These are phyloP conservation scores for Pelagophyceae sp. DNA, from an alignment of 352 stramenopile genomes.

Conservation along the genomic window DNA sequence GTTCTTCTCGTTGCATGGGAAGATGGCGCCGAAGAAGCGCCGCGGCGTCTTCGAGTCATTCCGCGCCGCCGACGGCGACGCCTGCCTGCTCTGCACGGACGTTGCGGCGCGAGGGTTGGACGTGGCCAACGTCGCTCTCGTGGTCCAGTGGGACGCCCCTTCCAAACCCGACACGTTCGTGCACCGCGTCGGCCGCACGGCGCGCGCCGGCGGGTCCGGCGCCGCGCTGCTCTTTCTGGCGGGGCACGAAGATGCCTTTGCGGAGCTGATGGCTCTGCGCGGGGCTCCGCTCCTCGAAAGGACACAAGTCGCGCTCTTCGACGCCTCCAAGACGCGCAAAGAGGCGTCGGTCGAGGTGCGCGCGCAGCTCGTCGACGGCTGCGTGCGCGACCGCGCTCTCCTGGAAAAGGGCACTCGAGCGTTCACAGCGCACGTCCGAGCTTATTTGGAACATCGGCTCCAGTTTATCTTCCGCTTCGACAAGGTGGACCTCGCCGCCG, in stretches of 20 bases:
- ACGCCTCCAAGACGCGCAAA: neutral
- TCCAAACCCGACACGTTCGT: slow-evolving; percentile 96
- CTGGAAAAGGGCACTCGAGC: slow-evolving; percentile 96
- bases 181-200: slow-evolving; percentile 93
- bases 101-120: slow-evolving; percentile 96
- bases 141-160: slow-evolving; percentile 92
- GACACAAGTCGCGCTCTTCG: slow-evolving; percentile 15
- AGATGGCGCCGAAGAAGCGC: slow-evolving; percentile 67
- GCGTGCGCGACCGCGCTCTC: slow-evolving; percentile 85
- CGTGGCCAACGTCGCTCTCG: slow-evolving; percentile 95
- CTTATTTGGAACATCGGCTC: slow-evolving; percentile 97
- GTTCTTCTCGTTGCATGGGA: slow-evolving; percentile 34
- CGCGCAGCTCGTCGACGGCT: slow-evolving; percentile 69
- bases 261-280: slow-evolving; percentile 87
- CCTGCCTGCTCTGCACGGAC: slow-evolving; percentile 94
- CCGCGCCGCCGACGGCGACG: slow-evolving; percentile 27
- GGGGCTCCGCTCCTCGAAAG: slow-evolving; percentile 76
- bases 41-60: slow-evolving; percentile 35
- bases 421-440: slow-evolving; percentile 95
- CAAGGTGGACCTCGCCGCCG: slow-evolving; percentile 73
- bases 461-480: slow-evolving; percentile 89
- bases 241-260: slow-evolving; percentile 88
- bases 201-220: slow-evolving; percentile 80
- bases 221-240: slow-evolving; percentile 88
- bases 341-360: neutral